Evolutionary conservation across 352 stramenopile species (phyloP), one percentile per base, ranked within the genome.

Genomic region (Nannochloropsis limnetica): DNA sequence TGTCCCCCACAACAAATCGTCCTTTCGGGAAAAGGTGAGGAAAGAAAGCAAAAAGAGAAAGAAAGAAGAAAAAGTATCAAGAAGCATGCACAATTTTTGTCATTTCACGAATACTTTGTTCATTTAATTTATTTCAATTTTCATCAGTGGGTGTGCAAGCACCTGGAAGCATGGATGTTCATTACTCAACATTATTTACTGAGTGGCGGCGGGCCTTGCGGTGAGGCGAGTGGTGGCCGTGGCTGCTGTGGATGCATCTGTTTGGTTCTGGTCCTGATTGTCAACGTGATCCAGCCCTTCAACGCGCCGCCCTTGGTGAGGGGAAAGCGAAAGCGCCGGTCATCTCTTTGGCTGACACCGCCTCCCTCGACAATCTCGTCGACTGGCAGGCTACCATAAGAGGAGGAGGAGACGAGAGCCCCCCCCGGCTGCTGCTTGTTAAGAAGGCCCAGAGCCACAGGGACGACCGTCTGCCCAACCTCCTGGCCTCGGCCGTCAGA

Each of bases 271-370:
- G 61, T 74, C 22, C n/a, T 74, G 61, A 74, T 25, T 29, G 61
- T 74, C 61, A 74, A 74, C 15, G 61, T 74, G 3, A 74, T 74
- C 61, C 61, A 74, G 61, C 61, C 61, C 25, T 29, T 74, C 61
- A 74, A 74, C n/a, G 61, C n/a, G n/a, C 61, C 61, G 61, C 61
- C 61, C 61, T 74, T 74, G 61, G 61, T 74, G 25, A 74, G 61
- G 25, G 61, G 61, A 31, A 74, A 27, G n/a, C n/a, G 25, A 74
- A 74, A 74, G 3, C 61, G 61, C 22, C 61, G 61, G 61, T 22
- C 11, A 74, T 74, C 61, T 15, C 37, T 49, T 11, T 74, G n/a
- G 3, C 25, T 28, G 8, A 25, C 61, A 74, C 25, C 9, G 25
- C n/a, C 11, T 9, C 61, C 61, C 3, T 74, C n/a, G n/a, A 14